Evolutionary conservation across 2,329 filamentous ascomycete genomes (phyloP), one percentile per base, ranked within the genome.

Genomic region (Elsinoe australis): DNA sequence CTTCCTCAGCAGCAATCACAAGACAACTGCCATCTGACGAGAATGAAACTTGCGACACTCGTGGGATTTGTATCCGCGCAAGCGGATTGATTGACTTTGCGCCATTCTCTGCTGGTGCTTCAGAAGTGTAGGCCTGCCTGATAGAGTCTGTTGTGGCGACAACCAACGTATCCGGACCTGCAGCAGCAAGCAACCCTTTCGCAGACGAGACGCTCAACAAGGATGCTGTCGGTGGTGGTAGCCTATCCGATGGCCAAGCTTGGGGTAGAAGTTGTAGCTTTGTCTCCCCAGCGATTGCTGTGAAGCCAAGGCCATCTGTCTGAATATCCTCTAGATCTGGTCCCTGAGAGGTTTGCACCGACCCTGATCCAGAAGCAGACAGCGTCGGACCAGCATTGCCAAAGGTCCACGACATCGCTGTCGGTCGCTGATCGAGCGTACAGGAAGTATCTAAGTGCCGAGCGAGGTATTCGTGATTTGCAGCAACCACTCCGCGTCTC

Each of bases 11-110:
- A 8, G 87, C 87, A 19, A 95, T 71, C 28, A 95, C 77, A 52
- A 98, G 71, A 56, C 84, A 87, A 57, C 79, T 80, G 62, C 95
- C 94, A 59, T 94, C 86, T n/a, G 86, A 78, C 0, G 87, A 90
- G 64, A 98, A 98, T 12, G 83, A 81, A 15, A 98, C 73, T 64
- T 98, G 92, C 8, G 87, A 94, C 47, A 95, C 77, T 56, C 84
- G 81, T 59, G 85, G 78, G 58, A 94, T 75, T 1, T 80, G 71
- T 5, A 96, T 75, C 51, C 74, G 83, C 45, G 85, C 71, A 62
- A 90, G 80, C 2, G 89, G 84, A 51, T 79, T 71, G 58, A 94
- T 94, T 9, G 73, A 61, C 53, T 83, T 80, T 48, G 83, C 70
- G 53, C 89, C 80, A 52, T 74, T 75, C 53, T 82, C 80, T 48